phyloP scores from a whole-genome alignment of 495 filamentous ascomycete genomes.

The Chaetomidium leptoderma region DNA sequence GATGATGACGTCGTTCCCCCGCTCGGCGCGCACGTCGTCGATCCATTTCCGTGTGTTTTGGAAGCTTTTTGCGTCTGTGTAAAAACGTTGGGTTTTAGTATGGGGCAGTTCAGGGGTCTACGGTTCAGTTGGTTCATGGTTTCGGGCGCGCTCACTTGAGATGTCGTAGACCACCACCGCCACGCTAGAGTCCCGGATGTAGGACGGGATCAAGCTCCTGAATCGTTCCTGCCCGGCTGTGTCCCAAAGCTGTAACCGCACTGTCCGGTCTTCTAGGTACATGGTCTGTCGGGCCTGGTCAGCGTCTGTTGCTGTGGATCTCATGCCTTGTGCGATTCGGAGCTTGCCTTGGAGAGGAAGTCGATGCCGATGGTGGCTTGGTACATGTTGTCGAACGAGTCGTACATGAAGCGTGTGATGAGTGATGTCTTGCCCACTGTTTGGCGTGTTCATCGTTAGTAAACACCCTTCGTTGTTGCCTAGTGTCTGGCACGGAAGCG shows the following conservation, averaged over 20 bases:
- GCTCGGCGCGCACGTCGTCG: slow-evolving; percentile 92
- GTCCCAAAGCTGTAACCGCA: slow-evolving; percentile 96
- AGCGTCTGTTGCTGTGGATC: slow-evolving; percentile 17
- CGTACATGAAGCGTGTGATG: slow-evolving; percentile 99
- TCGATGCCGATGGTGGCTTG: slow-evolving; percentile 99
- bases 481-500: background rate
- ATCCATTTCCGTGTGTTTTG: slow-evolving; percentile 99
- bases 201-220: slow-evolving; percentile 92
- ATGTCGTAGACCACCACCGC: slow-evolving; percentile 99
- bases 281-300: slow-evolving; percentile 64
- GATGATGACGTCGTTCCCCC: slow-evolving; percentile 97
- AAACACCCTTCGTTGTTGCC: slow-evolving; percentile 6
- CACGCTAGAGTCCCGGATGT: slow-evolving; percentile 95
- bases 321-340: slow-evolving; percentile 1
- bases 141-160: slow-evolving; percentile 53
- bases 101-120: too few species aligned
- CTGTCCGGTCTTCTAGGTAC: slow-evolving; percentile 98
- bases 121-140: slow-evolving; percentile 12
- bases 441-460: slow-evolving; percentile 20
- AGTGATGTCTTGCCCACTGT: slow-evolving; percentile 96
- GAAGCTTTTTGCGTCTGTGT: slow-evolving; percentile 87
- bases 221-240: slow-evolving; percentile 97
- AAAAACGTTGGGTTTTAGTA: slow-evolving; percentile 9
- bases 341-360: slow-evolving; percentile 88
- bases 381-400: slow-evolving; percentile 99